A percentile compares a stretch with the other conserved stretches of the same genome.
Evolutionary conservation across 768 basidiomycete genomes (phyloP).

Genomic region (Daedalea quercina): DNA sequence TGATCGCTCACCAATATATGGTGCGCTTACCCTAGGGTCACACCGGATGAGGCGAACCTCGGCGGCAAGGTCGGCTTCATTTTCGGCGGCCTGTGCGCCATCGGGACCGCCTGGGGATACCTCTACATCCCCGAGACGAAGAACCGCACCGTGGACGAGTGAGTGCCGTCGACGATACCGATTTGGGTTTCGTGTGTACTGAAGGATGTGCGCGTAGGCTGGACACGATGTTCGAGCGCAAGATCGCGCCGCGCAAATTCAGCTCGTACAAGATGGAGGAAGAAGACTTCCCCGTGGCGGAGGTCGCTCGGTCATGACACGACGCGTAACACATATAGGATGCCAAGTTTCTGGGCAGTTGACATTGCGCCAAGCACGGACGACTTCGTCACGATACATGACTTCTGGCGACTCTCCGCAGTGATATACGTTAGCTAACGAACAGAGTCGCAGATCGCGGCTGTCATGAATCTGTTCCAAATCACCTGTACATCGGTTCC

Average conservation of each 20-base stretch:
- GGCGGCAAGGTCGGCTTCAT: slow-evolving; percentile 7
- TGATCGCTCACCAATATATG: not conserved
- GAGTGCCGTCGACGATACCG: not conserved
- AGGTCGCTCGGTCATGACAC: not conserved
- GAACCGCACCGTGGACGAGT: slow-evolving; percentile 5
- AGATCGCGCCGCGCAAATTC: slow-evolving; percentile 1
- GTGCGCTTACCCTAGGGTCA: not conserved
- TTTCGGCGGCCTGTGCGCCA: slow-evolving; percentile 1
- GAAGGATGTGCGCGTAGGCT: not conserved
- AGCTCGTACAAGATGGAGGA: not conserved
- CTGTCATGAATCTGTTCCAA: too few species aligned
- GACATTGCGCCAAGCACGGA: too few species aligned
- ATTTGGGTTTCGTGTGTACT: not conserved
- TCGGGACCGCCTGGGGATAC: slow-evolving; percentile 1
- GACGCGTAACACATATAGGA: too few species aligned
- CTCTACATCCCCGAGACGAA: slow-evolving; percentile 3
- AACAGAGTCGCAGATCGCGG: too few species aligned
- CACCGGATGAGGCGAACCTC: slow-evolving; percentile 6
- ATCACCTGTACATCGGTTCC: too few species aligned
- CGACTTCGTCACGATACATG: too few species aligned
- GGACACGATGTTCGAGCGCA: slow-evolving; percentile 2
- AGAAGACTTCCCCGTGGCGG: not conserved
- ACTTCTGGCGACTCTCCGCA: too few species aligned
- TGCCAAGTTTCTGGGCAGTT: too few species aligned
- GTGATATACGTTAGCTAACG: too few species aligned